Conservation (phyloP, 140 eudicot genomes). For the Oenanthe javanica region DNA sequence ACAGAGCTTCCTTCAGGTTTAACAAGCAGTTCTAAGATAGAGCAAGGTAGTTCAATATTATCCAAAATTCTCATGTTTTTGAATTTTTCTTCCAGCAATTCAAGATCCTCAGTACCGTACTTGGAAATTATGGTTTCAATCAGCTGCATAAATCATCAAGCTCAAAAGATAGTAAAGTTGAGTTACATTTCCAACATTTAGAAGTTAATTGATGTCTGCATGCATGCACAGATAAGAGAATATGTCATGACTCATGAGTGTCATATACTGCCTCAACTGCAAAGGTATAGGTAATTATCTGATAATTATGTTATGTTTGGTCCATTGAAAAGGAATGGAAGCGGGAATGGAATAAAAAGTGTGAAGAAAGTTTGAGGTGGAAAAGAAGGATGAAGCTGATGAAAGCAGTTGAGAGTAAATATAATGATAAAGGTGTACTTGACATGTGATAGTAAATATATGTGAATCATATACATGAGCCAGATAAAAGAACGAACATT, state of each 20-base stretch:
- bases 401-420: not conserved
- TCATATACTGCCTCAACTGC: not conserved
- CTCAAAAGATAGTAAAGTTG: constrained; percentile 1
- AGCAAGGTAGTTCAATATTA: constrained; percentile 62
- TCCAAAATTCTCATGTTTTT: constrained; percentile 69
- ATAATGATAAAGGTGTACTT: not conserved
- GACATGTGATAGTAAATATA: not conserved
- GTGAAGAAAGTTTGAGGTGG: not conserved
- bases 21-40: constrained; percentile 48
- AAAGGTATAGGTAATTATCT: not conserved
- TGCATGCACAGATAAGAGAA: not conserved
- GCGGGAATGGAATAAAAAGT: not conserved
- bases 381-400: not conserved
- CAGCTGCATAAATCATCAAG: constrained; percentile 32
- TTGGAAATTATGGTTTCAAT: constrained; percentile 49
- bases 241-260: not conserved
- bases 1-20: constrained; percentile 29
- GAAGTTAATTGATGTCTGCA: not conserved
- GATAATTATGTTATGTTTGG: not conserved
- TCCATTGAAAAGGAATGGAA: not conserved
- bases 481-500: not conserved
- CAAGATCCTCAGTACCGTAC: constrained; percentile 60
- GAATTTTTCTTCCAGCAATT: constrained; percentile 54
- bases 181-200: not conserved
- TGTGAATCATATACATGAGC: not conserved